Percentiles rank a stretch among this genome's conserved stretches.
These are phyloP conservation scores for Beta lomatogona DNA, from an alignment of 179 eudicot genomes.

Conservation along the genomic window DNA sequence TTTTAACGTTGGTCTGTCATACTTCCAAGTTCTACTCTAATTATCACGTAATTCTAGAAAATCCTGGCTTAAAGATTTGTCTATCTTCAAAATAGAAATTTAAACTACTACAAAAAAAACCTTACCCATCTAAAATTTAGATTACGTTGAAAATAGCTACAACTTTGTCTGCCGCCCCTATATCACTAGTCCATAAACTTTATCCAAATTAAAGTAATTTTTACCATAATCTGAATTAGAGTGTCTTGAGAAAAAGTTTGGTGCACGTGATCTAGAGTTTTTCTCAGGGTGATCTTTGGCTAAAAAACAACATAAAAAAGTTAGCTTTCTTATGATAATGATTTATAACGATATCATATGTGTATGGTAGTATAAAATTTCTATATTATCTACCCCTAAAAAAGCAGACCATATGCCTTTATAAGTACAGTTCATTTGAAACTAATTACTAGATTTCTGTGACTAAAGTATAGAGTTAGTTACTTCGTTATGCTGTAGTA, in stretches of 20 bases:
- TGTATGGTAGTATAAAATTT: background rate
- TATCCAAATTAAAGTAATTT: background rate
- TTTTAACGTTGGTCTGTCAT: background rate
- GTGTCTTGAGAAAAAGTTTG: background rate
- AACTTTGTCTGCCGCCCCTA: conserved; percentile 22
- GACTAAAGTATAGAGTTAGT: background rate
- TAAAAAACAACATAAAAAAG: conserved; percentile 5
- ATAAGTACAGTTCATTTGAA: background rate
- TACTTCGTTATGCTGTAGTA: background rate
- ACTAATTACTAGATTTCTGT: background rate
- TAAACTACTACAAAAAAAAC: background rate
- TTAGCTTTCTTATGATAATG: conserved; percentile 19
- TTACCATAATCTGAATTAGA: background rate
- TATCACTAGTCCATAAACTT: background rate
- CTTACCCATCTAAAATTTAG: background rate
- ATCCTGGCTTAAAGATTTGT: background rate
- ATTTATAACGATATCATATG: conserved; percentile 12
- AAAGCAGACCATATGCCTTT: background rate
- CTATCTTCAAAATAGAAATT: background rate
- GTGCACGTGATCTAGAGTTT: background rate
- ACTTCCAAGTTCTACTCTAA: background rate
- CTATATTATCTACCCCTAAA: background rate
- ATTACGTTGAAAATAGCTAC: background rate
- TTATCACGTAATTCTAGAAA: background rate
- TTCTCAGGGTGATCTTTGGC: background rate